Percentiles rank a stretch among this genome's conserved stretches.
Conservation (phyloP, 177 flowering plant species). For the Vitis hybrid region DNA sequence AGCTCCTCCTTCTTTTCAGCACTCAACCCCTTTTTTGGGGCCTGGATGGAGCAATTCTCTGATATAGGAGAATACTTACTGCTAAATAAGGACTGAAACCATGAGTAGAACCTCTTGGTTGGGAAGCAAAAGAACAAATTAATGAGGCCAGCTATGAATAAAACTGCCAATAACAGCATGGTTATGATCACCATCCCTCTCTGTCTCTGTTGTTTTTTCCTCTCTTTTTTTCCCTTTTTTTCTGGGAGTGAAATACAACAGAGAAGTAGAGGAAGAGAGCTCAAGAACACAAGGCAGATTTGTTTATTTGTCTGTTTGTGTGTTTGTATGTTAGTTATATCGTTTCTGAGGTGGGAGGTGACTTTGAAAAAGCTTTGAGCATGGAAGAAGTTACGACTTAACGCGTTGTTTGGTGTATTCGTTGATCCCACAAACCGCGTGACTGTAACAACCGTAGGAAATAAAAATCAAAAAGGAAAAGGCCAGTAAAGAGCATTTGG, state of each 20-base stretch:
- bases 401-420: conserved; percentile 34
- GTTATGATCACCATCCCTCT: conserved; percentile 19
- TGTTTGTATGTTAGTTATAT: too few relatives aligned
- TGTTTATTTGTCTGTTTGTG: neutral
- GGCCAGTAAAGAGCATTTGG: too few relatives aligned
- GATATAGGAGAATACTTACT: neutral
- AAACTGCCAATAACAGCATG: conserved; percentile 31
- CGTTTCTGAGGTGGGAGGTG: neutral
- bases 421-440: conserved; percentile 50
- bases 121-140: conserved; percentile 28
- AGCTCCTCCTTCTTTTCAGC: conserved; percentile 32
- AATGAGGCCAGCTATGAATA: conserved; percentile 47
- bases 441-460: conserved; percentile 17
- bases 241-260: neutral
- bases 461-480: too few relatives aligned
- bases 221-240: too few relatives aligned
- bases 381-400: neutral
- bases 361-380: neutral
- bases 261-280: conserved; percentile 3
- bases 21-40: conserved; percentile 8
- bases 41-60: neutral
- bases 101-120: conserved; percentile 29
- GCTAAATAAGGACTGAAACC: conserved; percentile 25
- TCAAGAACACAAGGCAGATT: neutral
- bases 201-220: neutral